Conservation (phyloP, 352 stramenopile genomes). For the Phytophthora rubi region DNA sequence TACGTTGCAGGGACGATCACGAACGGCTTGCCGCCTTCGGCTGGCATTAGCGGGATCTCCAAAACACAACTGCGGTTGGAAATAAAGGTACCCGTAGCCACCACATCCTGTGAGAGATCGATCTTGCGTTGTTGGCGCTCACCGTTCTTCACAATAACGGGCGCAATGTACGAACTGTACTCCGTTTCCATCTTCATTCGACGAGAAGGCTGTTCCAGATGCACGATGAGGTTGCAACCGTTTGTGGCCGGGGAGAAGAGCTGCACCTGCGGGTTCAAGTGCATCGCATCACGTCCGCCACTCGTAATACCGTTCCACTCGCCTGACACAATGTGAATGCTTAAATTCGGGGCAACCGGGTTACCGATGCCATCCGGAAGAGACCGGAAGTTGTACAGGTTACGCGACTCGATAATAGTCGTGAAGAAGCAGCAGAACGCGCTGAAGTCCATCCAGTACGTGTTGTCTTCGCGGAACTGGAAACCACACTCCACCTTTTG, state of each 20-base stretch:
- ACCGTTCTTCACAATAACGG: constrained; percentile 80
- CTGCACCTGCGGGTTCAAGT: constrained; percentile 88
- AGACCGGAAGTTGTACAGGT: constrained; percentile 86
- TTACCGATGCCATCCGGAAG: constrained; percentile 69
- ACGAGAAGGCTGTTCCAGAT: constrained; percentile 81
- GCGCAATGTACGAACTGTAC: constrained; percentile 80
- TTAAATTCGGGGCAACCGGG: constrained; percentile 59
- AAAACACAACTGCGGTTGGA: constrained; percentile 83
- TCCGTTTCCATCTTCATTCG: constrained; percentile 77
- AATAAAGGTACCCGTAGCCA: constrained; percentile 86
- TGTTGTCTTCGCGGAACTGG: constrained; percentile 81
- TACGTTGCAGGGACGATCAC: constrained; percentile 77
- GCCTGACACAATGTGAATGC: constrained; percentile 73
- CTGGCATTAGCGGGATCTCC: constrained; percentile 53
- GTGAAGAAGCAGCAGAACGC: constrained; percentile 85
- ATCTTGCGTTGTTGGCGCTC: constrained; percentile 76
- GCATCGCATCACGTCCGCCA: constrained; percentile 79
- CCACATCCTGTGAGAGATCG: constrained; percentile 77
- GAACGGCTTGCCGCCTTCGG: constrained; percentile 52
- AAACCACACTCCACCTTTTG: constrained; percentile 83
- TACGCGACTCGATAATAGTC: constrained; percentile 76
- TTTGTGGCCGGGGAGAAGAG: constrained; percentile 66
- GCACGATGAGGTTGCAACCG: constrained; percentile 58
- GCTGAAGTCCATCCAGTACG: constrained; percentile 85
- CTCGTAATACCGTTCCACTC: constrained; percentile 87